Percentiles rank a stretch among this genome's conserved stretches.
phyloP scores from a whole-genome alignment of 208 protist species.

The Crithidia brevicula region DNA sequence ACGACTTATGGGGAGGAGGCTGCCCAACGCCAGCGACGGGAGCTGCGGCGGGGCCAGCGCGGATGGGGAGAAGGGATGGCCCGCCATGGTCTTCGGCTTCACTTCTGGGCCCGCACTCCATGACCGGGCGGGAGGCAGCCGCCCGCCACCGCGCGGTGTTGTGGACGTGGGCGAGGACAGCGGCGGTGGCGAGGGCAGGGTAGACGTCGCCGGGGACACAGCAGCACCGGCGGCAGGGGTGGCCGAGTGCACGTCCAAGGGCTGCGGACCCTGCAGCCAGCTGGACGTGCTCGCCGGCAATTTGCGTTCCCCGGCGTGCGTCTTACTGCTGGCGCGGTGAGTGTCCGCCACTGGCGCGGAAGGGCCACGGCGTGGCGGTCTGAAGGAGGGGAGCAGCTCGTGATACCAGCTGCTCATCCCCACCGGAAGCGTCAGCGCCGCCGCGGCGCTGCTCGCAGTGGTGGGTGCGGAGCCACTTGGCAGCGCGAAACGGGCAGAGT shows the following conservation, averaged over 20 bases:
- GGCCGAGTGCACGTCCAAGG: slow-evolving; percentile 26
- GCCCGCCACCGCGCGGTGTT: neutral
- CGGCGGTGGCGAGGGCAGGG: neutral
- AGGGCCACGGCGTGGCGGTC: slow-evolving; percentile 5
- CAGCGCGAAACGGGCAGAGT: slow-evolving; percentile 15
- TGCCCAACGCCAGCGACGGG: slow-evolving; percentile 10
- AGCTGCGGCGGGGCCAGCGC: slow-evolving; percentile 5
- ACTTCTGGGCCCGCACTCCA: slow-evolving; percentile 8
- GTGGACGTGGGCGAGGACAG: slow-evolving; percentile 4
- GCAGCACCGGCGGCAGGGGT: slow-evolving; percentile 1
- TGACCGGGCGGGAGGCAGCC: neutral
- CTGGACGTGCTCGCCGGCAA: slow-evolving; percentile 16
- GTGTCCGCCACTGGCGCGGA: neutral
- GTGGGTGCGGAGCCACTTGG: neutral
- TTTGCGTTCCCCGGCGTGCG: slow-evolving; percentile 7
- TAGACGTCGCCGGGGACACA: neutral
- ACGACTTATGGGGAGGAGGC: neutral
- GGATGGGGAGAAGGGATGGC: slow-evolving; percentile 5
- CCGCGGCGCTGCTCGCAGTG: neutral
- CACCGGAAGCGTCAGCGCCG: neutral
- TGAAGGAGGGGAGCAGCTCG: slow-evolving; percentile 17
- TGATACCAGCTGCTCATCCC: slow-evolving; percentile 20
- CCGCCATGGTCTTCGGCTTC: neutral
- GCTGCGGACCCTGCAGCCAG: slow-evolving; percentile 35
- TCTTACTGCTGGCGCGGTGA: neutral